A percentile compares a stretch with the other conserved stretches of the same genome.
phyloP scores from a whole-genome alignment of 345 rosid species.

The Crucihimalaya himalaica region DNA sequence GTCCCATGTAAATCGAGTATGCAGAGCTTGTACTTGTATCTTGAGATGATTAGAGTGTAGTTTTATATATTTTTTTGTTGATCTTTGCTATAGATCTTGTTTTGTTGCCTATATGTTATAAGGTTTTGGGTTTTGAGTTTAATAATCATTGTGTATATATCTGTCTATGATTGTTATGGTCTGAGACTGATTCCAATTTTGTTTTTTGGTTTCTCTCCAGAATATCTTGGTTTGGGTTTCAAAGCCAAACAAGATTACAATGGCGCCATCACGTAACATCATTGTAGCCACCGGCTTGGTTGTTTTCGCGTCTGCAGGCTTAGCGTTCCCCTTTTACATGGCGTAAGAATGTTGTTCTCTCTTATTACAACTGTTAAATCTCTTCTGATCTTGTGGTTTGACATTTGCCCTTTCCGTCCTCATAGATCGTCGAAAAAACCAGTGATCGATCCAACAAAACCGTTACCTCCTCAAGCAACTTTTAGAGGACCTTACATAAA shows the following conservation, averaged over 20 bases:
- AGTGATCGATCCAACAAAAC: slow-evolving; percentile 81
- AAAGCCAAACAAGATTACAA: slow-evolving; percentile 20
- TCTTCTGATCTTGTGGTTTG: background rate
- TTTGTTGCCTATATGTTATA: background rate
- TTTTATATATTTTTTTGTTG: background rate
- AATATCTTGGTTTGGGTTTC: background rate
- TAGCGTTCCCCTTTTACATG: slow-evolving; percentile 90
- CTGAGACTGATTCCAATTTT: background rate
- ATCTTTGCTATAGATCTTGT: background rate
- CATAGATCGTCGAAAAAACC: slow-evolving; percentile 67
- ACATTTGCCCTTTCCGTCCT: background rate
- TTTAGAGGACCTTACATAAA: slow-evolving; percentile 95
- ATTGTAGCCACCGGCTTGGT: slow-evolving; percentile 79
- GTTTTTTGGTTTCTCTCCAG: background rate
- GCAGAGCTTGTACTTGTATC: too few species aligned
- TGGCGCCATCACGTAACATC: slow-evolving; percentile 63
- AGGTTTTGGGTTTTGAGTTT: background rate
- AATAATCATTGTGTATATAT: background rate
- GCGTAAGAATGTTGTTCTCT: slow-evolving; percentile 53
- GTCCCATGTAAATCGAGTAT: too few species aligned
- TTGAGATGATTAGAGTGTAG: too few species aligned
- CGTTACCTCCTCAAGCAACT: slow-evolving; percentile 92
- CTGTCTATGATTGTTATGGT: background rate
- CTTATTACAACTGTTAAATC: background rate
- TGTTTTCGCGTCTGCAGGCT: slow-evolving; percentile 76